Evolutionary conservation across 805 yeast genomes (phyloP).

Genomic region (Kregervanrija delftensis): DNA sequence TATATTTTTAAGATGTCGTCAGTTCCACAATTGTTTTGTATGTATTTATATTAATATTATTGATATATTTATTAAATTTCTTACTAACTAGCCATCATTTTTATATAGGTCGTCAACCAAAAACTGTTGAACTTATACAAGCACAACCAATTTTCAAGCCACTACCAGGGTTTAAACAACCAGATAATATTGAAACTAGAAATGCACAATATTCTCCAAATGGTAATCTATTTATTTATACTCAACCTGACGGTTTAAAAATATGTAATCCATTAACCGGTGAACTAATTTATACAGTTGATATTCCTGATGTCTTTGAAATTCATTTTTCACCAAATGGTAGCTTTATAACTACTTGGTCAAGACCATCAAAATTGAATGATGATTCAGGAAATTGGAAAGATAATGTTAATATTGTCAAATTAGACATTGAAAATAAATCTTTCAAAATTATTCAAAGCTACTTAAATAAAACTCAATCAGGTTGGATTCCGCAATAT

Average conservation of each 20-base stretch:
- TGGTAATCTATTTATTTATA: constrained; percentile 65
- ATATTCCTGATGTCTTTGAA: constrained; percentile 66
- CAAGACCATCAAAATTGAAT: constrained; percentile 62
- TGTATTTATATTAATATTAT: background rate
- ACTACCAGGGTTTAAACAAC: constrained; percentile 25
- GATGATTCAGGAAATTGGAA: constrained; percentile 68
- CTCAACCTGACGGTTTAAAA: constrained; percentile 56
- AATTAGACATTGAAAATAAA: constrained; percentile 30
- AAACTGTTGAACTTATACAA: constrained; percentile 44
- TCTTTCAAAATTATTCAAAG: constrained; percentile 28
- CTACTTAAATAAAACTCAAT: constrained; percentile 75
- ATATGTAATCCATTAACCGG: constrained; percentile 53
- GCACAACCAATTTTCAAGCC: constrained; percentile 35
- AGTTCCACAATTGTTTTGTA: constrained; percentile 25
- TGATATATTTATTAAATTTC: background rate
- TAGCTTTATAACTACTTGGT: constrained; percentile 79
- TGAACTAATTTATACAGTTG: constrained; percentile 38
- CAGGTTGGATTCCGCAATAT: constrained; percentile 90
- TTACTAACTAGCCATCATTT: background rate
- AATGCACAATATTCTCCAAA: constrained; percentile 59
- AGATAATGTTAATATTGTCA: constrained; percentile 76
- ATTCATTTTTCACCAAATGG: constrained; percentile 87
- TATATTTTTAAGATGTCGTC: constrained; percentile 18
- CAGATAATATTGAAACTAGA: constrained; percentile 41
- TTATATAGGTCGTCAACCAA: constrained; percentile 43